Conservation (phyloP, 1,284 basidiomycete genomes). For the Cystobasidium slooffiae region DNA sequence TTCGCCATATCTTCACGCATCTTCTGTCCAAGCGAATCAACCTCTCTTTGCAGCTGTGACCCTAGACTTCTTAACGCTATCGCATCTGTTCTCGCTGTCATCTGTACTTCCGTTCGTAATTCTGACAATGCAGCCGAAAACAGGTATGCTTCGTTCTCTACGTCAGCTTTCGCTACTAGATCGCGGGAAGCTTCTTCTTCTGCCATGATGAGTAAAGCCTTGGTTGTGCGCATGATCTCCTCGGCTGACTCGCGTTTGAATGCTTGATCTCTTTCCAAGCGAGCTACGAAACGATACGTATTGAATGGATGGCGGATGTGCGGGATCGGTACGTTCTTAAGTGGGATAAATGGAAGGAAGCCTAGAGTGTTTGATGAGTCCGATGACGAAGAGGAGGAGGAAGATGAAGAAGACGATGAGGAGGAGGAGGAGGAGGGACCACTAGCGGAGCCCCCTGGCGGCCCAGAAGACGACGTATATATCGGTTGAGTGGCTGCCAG, state of each 20-base stretch:
- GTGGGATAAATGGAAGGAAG: constrained; percentile 45
- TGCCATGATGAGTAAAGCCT: constrained; percentile 76
- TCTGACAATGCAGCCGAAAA: constrained; percentile 93
- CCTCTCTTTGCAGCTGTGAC: constrained; percentile 78
- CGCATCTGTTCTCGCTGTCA: constrained; percentile 82
- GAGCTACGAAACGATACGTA: constrained; percentile 49
- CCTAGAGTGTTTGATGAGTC: constrained; percentile 5
- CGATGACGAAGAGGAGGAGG: constrained; percentile 8
- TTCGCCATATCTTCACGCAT: constrained; percentile 91
- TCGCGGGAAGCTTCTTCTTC: constrained; percentile 74
- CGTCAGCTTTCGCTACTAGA: constrained; percentile 78
- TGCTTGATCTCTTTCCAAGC: constrained; percentile 43
- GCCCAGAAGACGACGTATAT: neutral
- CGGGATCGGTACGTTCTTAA: constrained; percentile 43
- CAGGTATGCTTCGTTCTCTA: constrained; percentile 94
- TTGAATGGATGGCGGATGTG: constrained; percentile 51
- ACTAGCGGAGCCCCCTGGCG: neutral
- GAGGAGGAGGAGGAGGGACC: neutral
- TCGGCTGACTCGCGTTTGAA: constrained; percentile 44
- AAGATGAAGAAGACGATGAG: constrained; percentile 25
- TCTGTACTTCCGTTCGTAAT: constrained; percentile 81
- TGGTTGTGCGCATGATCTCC: constrained; percentile 80
- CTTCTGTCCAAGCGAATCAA: constrained; percentile 82
- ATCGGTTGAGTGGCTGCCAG: neutral
- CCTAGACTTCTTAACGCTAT: constrained; percentile 76